phyloP scores from a whole-genome alignment of 176 grass and related monocot genomes.

The Ensete ventricosum region DNA sequence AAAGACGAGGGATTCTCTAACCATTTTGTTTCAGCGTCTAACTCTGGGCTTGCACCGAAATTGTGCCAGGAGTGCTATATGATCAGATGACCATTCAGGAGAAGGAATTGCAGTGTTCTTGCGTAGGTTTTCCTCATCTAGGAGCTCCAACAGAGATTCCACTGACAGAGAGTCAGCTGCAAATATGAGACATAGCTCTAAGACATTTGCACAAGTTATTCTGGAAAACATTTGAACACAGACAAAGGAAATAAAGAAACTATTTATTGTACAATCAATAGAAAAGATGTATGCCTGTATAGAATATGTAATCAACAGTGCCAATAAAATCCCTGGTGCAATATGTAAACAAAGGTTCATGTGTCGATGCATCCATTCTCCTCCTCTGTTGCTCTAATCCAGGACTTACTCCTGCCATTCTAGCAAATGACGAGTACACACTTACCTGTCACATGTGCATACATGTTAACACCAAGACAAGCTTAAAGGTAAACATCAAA shows the following conservation, averaged over 20 bases:
- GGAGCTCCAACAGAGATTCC: constrained; percentile 82
- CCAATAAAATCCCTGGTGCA: constrained; percentile 96
- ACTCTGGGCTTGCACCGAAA: constrained; percentile 95
- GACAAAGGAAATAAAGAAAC: too few species aligned
- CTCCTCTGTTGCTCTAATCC: constrained; percentile 88
- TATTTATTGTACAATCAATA: too few species aligned
- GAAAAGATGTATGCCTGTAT: constrained; percentile 52
- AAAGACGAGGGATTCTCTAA: constrained; percentile 1
- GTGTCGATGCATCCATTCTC: constrained; percentile 80
- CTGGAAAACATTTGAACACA: too few species aligned
- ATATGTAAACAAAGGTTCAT: constrained; percentile 98
- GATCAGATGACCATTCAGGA: constrained; percentile 51
- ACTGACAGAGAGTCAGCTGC: constrained; percentile 95
- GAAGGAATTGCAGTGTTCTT: constrained; percentile 8
- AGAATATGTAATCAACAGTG: constrained; percentile 98
- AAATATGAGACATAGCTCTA: constrained; percentile 14
- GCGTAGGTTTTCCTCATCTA: constrained; percentile 3
- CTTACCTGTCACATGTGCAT: constrained; percentile 46
- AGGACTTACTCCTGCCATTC: constrained; percentile 53
- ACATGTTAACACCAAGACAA: not conserved
- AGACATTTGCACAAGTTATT: not conserved
- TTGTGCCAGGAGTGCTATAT: constrained; percentile 90
- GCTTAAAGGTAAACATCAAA: not conserved
- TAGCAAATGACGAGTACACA: constrained; percentile 96
- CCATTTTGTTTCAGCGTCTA: constrained; percentile 57